phyloP scores from a whole-genome alignment of 176 grass and related monocot genomes.

The Ampelocalamus luodianensis region DNA sequence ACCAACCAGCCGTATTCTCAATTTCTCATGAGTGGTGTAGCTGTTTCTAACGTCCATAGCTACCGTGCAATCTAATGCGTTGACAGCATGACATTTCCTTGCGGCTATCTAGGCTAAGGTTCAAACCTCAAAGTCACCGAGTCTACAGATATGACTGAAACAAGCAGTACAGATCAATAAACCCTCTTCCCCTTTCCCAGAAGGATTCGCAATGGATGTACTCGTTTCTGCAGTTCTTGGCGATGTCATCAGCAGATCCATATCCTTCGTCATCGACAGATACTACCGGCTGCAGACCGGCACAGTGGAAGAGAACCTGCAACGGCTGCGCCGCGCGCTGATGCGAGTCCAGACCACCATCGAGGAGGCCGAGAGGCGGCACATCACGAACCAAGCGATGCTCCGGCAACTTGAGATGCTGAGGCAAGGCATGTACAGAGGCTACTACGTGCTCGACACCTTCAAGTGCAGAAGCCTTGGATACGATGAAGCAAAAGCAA shows the following conservation, averaged over 20 bases:
- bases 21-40: too few relatives aligned
- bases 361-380: not conserved
- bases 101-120: not conserved
- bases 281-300: not conserved
- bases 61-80: not conserved
- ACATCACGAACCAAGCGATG: constrained; percentile 38
- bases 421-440: constrained; percentile 21
- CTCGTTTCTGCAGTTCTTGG: constrained; percentile 29
- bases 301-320: not conserved
- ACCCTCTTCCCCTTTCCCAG: not conserved
- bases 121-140: not conserved
- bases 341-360: not conserved
- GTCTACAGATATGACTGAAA: not conserved
- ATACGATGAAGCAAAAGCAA: not conserved
- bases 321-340: not conserved
- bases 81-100: not conserved
- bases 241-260: constrained; percentile 32
- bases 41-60: not conserved
- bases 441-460: constrained; percentile 36
- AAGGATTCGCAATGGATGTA: constrained; percentile 1
- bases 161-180: not conserved
- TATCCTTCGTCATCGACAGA: constrained; percentile 35
- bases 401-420: constrained; percentile 25
- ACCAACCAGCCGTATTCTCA: too few relatives aligned
- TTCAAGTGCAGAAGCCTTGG: not conserved